These are phyloP conservation scores for Apophysomyces ossiformis DNA, from an alignment of 371 early-diverging fungal genomes.

Conservation along the genomic window DNA sequence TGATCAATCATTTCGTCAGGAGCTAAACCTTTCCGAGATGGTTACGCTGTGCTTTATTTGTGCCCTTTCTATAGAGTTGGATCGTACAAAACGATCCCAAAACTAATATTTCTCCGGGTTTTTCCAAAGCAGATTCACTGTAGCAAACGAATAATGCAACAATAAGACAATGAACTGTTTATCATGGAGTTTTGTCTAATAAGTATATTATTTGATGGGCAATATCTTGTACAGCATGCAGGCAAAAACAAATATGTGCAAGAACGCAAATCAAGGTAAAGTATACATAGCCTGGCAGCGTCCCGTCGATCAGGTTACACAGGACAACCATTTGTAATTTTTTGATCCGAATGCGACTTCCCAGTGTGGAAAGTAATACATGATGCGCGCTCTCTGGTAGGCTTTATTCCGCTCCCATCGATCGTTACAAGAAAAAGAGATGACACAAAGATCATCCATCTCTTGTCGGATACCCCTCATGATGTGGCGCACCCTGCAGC, in stretches of 20 bases:
- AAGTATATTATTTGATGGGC: neutral
- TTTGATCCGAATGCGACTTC: neutral
- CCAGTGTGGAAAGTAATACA: neutral
- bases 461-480: too few species aligned
- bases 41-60: too few species aligned
- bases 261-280: neutral
- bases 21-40: too few species aligned
- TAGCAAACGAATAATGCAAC: too few species aligned
- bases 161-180: neutral
- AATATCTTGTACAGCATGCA: neutral
- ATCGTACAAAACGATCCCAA: too few species aligned
- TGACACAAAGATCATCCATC: neutral
- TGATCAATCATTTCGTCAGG: too few species aligned
- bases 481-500: conserved; percentile 4
- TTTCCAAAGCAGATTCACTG: too few species aligned
- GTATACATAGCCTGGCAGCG: neutral
- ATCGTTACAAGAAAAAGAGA: neutral
- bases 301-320: conserved; percentile 6
- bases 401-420: neutral
- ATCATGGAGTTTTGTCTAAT: neutral
- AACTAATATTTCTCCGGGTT: too few species aligned
- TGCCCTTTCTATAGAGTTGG: too few species aligned
- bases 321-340: neutral
- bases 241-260: conserved; percentile 4
- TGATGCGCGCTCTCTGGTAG: neutral